Evolutionary conservation across 1,284 basidiomycete species (phyloP), one percentile per base, ranked within the genome.

Genomic region (Puccinia horiana): DNA sequence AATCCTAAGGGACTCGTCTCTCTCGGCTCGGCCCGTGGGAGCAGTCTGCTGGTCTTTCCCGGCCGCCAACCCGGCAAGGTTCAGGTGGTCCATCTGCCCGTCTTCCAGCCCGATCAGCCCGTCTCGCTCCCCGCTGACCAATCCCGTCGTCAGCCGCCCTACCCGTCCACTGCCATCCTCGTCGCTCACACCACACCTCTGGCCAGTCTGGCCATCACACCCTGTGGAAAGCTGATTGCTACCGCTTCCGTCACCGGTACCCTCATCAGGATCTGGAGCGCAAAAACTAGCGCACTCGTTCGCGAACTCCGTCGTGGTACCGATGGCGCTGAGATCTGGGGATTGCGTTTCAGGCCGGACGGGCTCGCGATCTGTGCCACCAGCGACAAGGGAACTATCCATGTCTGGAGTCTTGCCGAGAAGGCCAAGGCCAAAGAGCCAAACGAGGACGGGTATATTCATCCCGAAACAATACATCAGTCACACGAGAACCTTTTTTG

Each of bases 371-470:
- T 96, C 0, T 93, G 93, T 84, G 93, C 93, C 12, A 94, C 94
- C 93, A 96, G 94, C 86, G 96, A 98, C 87, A 98, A 98, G 88
- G 95, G 96, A 54, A 98, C 96, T 0, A 91, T 98, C 4, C 95
- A 98, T 86, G 89, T 96, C 32, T 95, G 95, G 87, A 91, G 92
- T 79, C 77, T 49, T 82, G 82, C 52, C 83, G 84, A 52, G 9
- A 73, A 70, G 18, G 82, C 83, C 32, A 82, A 85, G 1, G 84
- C 85, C 0, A 94, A 47, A 37, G 32, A 44, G 9, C 20, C 44
- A 6, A 23, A n/a, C 12, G 42, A 67, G 23, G 65, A 52, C 14
- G 56, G 37, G 65, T 63, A n/a, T 54, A 8, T 18, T 35, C 35
- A 35, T 76, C 72, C 42, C 76, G 56, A 6, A 14, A 65, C 2